These are phyloP conservation scores for Gracilaria caudata DNA, from an alignment of 23 red algal genomes.

Conservation along the genomic window DNA sequence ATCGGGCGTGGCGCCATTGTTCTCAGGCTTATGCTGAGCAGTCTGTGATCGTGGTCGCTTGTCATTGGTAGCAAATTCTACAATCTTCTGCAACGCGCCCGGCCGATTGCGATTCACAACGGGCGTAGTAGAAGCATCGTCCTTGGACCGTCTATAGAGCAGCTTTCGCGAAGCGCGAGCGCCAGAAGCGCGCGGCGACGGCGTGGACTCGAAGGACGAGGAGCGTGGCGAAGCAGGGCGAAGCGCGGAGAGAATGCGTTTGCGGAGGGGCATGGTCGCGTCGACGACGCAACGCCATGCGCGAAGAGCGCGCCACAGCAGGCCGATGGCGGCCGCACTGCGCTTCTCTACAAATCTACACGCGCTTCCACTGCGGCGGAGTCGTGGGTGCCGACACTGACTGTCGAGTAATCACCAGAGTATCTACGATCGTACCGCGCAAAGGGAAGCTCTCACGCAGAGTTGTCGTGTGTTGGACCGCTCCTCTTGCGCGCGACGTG, in stretches of 20 bases:
- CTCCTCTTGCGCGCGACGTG: background rate
- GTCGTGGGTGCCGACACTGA: too few species aligned
- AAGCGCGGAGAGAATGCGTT: slow-evolving; percentile 12
- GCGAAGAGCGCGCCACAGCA: background rate
- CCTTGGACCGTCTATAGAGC: background rate
- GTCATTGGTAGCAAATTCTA: background rate
- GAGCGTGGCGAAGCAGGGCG: background rate
- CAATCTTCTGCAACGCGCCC: background rate
- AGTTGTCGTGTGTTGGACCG: too few species aligned
- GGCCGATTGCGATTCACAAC: background rate
- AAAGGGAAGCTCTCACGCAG: too few species aligned
- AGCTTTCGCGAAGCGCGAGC: background rate
- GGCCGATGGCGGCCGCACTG: too few species aligned
- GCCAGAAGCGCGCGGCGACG: background rate
- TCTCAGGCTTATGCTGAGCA: background rate
- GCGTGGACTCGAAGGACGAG: background rate
- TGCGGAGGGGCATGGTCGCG: background rate
- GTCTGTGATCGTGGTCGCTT: background rate
- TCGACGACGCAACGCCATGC: background rate
- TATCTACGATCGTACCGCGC: background rate
- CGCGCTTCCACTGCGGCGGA: background rate
- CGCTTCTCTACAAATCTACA: too few species aligned
- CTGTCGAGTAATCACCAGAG: too few species aligned
- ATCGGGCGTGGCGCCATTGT: background rate
- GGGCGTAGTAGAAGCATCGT: background rate